phyloP scores from a whole-genome alignment of 176 grass and related monocot species.

The Alloteropsis semialata region DNA sequence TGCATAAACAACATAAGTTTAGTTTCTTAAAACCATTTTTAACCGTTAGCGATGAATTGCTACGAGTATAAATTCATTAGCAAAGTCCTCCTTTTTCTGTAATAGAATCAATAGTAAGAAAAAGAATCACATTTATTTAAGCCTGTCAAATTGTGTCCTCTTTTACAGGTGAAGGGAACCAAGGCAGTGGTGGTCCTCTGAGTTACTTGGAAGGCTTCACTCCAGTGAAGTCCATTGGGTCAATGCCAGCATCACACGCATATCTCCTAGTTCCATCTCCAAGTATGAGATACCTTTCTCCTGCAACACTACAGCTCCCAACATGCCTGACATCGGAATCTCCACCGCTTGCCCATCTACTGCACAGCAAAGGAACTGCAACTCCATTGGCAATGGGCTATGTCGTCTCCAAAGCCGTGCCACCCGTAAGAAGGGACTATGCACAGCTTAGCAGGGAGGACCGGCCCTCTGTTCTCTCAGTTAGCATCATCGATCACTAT shows the following conservation, averaged over 20 bases:
- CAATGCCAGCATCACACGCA: slow-evolving; percentile 44
- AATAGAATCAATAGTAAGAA: slow-evolving; percentile 10
- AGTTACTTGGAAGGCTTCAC: slow-evolving; percentile 92
- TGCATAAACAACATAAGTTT: background rate
- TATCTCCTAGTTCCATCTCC: slow-evolving; percentile 93
- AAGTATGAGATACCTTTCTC: slow-evolving; percentile 76
- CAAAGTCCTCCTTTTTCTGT: background rate
- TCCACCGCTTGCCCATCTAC: slow-evolving; percentile 86
- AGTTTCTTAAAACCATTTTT: slow-evolving; percentile 1
- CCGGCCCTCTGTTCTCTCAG: slow-evolving; percentile 58
- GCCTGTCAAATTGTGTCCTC: background rate
- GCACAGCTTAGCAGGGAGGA: slow-evolving; percentile 58
- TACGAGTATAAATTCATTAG: background rate
- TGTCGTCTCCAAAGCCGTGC: slow-evolving; percentile 74
- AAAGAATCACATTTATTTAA: background rate
- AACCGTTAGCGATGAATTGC: background rate
- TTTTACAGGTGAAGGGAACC: slow-evolving; percentile 59
- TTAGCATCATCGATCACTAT: slow-evolving; percentile 90
- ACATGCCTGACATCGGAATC: slow-evolving; percentile 95
- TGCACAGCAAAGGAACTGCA: slow-evolving; percentile 92
- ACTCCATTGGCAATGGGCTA: slow-evolving; percentile 80
- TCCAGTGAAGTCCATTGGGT: slow-evolving; percentile 71
- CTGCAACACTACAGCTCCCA: slow-evolving; percentile 72
- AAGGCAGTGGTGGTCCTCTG: slow-evolving; percentile 39
- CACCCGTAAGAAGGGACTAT: slow-evolving; percentile 60